These are phyloP conservation scores for Apiotrichum sp. DNA, from an alignment of 1,284 basidiomycete species.

Conservation along the genomic window DNA sequence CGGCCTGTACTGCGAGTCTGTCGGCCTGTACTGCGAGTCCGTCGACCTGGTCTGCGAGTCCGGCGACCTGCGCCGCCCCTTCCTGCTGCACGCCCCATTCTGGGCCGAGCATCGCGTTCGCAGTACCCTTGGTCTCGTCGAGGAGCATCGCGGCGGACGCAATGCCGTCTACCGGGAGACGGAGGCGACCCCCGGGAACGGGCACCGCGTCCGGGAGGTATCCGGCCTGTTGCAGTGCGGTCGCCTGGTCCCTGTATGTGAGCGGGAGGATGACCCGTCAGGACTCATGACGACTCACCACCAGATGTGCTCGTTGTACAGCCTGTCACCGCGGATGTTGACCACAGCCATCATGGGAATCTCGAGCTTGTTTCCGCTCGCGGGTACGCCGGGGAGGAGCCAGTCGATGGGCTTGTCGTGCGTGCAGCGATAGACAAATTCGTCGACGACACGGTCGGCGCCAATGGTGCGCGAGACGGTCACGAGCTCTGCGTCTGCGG, in stretches of 20 bases:
- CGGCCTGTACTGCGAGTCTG: too few relatives aligned
- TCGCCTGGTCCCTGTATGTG: slow-evolving; percentile 23
- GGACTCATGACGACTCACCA: slow-evolving; percentile 25
- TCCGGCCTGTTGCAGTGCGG: slow-evolving; percentile 22
- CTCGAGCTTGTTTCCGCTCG: slow-evolving; percentile 51
- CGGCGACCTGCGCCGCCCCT: neutral
- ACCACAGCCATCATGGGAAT: slow-evolving; percentile 57
- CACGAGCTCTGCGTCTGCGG: slow-evolving; percentile 43
- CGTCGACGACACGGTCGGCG: slow-evolving; percentile 25
- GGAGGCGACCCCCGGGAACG: slow-evolving; percentile 6
- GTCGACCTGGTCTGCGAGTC: too few relatives aligned
- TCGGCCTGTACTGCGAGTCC: too few relatives aligned
- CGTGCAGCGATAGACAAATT: slow-evolving; percentile 41
- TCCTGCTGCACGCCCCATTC: slow-evolving; percentile 16
- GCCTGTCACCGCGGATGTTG: slow-evolving; percentile 55
- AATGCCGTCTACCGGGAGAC: slow-evolving; percentile 20
- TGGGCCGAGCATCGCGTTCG: slow-evolving; percentile 22
- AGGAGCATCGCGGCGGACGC: slow-evolving; percentile 19
- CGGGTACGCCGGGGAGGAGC: slow-evolving; percentile 49
- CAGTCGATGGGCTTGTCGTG: slow-evolving; percentile 53
- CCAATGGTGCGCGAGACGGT: slow-evolving; percentile 29
- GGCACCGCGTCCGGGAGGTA: slow-evolving; percentile 15
- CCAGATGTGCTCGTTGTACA: slow-evolving; percentile 53
- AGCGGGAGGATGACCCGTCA: neutral
- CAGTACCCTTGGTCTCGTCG: slow-evolving; percentile 15